Evolutionary conservation across 139 green algal species (phyloP), one percentile per base, ranked within the genome.

Genomic region (Tetraselmis striata): DNA sequence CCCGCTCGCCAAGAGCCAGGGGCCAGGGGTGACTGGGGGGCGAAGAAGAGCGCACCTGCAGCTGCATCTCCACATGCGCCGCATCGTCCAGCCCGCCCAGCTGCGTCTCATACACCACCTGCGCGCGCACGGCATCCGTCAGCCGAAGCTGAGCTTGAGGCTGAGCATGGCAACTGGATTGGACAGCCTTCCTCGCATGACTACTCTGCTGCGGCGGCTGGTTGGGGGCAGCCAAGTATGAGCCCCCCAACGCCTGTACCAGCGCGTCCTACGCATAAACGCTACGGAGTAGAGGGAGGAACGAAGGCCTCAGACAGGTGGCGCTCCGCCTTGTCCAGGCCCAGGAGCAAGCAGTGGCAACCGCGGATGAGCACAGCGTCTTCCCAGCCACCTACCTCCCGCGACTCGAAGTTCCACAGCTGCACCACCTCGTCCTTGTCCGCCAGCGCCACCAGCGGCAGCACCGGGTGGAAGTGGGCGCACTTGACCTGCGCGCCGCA

Each of bases 361-460:
- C 0, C 26, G 24, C 18, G 26, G 24, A 29, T n/a, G 75, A 2
- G 22, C 28, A 76, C 0, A 74, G n/a, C n/a, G n/a, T n/a, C n/a
- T n/a, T n/a, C n/a, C n/a, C n/a, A n/a, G n/a, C n/a, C 31, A 77
- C 86, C n/a, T 81, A 89, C 88, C 87, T 93, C 89, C 30, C 88
- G 76, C 1, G 32, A 82, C n/a, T 91, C 80, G 84, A 85, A 92
- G 81, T 93, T 83, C 85, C 84, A 91, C 1, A 93, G 85, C 11
- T 78, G 77, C 1, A 93, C 83, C 0, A 24, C 77, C 30, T 79
- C 83, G 29, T 82, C 75, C 1, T 83, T 84, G 67, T 93, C 87
- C 25, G 88, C 87, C 58, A 84, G 80, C 2, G 78, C 89, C 28
- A 93, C 32, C 87, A 86, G 92, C 0, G 87, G 84, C 81, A 93